Conservation (phyloP, 2,329 filamentous ascomycete species). For the Seiridium unicorne region DNA sequence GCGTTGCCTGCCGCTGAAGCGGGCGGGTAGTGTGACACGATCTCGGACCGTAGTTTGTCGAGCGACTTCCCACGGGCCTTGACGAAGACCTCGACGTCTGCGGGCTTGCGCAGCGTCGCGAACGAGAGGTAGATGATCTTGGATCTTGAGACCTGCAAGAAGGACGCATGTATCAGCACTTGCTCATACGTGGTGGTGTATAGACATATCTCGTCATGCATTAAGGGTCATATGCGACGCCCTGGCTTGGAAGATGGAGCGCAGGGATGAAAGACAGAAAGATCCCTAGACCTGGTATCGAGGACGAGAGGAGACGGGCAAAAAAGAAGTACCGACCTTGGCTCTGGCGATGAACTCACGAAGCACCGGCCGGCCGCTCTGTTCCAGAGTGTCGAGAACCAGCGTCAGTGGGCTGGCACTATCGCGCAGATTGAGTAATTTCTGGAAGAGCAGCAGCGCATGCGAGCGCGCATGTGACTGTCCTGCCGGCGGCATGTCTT, state of each 20-base stretch:
- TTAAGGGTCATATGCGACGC: not conserved
- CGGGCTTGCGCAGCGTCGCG: slow-evolving; percentile 65
- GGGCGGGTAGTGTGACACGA: slow-evolving; percentile 49
- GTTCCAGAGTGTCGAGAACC: slow-evolving; percentile 80
- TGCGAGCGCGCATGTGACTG: slow-evolving; percentile 75
- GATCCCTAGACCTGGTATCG: too few species aligned
- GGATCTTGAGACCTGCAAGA: slow-evolving; percentile 56
- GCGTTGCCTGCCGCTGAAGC: slow-evolving; percentile 5
- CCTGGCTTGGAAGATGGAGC: too few species aligned
- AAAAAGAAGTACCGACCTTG: slow-evolving; percentile 49
- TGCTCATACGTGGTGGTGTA: slow-evolving; percentile 1
- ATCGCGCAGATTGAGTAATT: slow-evolving; percentile 75
- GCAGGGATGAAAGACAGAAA: too few species aligned
- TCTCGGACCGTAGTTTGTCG: slow-evolving; percentile 56
- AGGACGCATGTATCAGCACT: not conserved
- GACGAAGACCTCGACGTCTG: slow-evolving; percentile 66
- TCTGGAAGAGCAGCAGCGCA: slow-evolving; percentile 79
- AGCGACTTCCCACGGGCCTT: slow-evolving; percentile 59
- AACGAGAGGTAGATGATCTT: slow-evolving; percentile 78
- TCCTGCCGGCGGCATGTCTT: slow-evolving; percentile 53
- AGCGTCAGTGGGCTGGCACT: slow-evolving; percentile 83
- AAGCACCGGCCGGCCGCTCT: slow-evolving; percentile 69
- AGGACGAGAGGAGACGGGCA: not conserved
- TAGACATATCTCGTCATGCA: not conserved
- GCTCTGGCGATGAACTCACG: slow-evolving; percentile 74